phyloP scores from a whole-genome alignment of 257 asterid genomes.

The Lavandula angustifolia region DNA sequence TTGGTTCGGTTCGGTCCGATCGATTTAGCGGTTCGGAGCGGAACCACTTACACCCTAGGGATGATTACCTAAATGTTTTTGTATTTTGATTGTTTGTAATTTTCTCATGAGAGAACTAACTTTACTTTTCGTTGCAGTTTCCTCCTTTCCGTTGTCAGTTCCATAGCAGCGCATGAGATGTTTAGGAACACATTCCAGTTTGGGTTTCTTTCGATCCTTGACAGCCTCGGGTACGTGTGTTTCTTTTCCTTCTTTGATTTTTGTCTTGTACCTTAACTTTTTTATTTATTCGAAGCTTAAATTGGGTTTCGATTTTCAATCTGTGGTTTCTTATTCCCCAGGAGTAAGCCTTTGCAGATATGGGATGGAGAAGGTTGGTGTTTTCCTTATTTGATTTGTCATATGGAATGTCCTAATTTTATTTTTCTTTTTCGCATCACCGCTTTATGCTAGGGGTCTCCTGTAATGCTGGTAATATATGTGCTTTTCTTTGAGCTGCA shows the following conservation, averaged over 20 bases:
- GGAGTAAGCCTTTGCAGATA: constrained; percentile 96
- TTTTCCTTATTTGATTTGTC: neutral
- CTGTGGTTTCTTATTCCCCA: constrained; percentile 33
- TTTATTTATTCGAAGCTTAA: constrained; percentile 11
- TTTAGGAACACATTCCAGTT: constrained; percentile 95
- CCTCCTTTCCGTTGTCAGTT: neutral
- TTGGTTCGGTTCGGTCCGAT: no score
- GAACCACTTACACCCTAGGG: no score
- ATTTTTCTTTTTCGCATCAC: no score
- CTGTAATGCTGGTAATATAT: neutral
- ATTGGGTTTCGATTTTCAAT: neutral
- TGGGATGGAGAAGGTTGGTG: constrained; percentile 93
- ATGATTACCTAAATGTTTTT: neutral
- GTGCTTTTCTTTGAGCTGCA: neutral
- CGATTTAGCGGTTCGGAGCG: no score
- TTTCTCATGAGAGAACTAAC: neutral
- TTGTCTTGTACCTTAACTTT: neutral
- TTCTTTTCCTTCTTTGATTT: neutral
- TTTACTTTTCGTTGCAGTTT: constrained; percentile 18
- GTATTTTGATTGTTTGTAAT: neutral
- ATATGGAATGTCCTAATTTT: neutral
- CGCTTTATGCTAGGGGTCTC: constrained; percentile 19
- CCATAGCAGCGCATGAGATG: constrained; percentile 50
- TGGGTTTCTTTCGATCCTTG: constrained; percentile 86
- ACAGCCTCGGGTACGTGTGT: constrained; percentile 84